Conservation (phyloP, 2,329 filamentous ascomycete genomes). For the Cercospora nicotianae region DNA sequence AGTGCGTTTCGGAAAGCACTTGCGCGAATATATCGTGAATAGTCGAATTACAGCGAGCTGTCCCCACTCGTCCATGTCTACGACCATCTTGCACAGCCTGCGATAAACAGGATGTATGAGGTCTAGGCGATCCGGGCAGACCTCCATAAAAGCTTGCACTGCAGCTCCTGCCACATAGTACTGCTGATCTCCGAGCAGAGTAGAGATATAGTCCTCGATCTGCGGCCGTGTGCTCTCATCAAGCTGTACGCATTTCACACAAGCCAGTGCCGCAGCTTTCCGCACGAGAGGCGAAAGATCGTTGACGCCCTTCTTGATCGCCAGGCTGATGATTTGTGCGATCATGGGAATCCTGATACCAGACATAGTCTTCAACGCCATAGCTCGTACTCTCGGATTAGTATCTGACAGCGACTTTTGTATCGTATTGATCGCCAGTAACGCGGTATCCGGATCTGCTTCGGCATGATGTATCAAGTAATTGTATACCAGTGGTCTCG, state of each 20-base stretch:
- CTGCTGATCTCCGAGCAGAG: slow-evolving; percentile 82
- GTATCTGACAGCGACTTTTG: slow-evolving; percentile 94
- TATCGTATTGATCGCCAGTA: slow-evolving; percentile 97
- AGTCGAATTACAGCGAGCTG: slow-evolving; percentile 80
- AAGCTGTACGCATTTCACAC: slow-evolving; percentile 91
- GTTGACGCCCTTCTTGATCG: slow-evolving; percentile 87
- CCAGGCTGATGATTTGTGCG: slow-evolving; percentile 92
- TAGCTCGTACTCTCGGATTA: slow-evolving; percentile 84
- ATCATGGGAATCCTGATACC: slow-evolving; percentile 97
- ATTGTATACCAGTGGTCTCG: slow-evolving; percentile 98
- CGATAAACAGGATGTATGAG: slow-evolving; percentile 90
- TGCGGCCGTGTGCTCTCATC: slow-evolving; percentile 84
- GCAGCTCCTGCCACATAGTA: slow-evolving; percentile 97
- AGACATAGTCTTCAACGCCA: slow-evolving; percentile 95
- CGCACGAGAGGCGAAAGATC: slow-evolving; percentile 95
- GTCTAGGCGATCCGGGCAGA: slow-evolving; percentile 85
- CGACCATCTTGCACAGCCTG: slow-evolving; percentile 78
- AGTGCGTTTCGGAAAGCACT: slow-evolving; percentile 76
- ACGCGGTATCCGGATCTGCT: slow-evolving; percentile 88
- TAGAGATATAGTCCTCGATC: slow-evolving; percentile 76
- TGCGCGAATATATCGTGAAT: slow-evolving; percentile 80
- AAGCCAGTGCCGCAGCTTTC: slow-evolving; percentile 87
- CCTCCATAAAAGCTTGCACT: slow-evolving; percentile 81
- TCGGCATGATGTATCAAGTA: slow-evolving; percentile 97
- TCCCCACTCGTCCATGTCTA: slow-evolving; percentile 99